Conservation (phyloP, 176 grass and related monocot species). For the Musa beccarii region DNA sequence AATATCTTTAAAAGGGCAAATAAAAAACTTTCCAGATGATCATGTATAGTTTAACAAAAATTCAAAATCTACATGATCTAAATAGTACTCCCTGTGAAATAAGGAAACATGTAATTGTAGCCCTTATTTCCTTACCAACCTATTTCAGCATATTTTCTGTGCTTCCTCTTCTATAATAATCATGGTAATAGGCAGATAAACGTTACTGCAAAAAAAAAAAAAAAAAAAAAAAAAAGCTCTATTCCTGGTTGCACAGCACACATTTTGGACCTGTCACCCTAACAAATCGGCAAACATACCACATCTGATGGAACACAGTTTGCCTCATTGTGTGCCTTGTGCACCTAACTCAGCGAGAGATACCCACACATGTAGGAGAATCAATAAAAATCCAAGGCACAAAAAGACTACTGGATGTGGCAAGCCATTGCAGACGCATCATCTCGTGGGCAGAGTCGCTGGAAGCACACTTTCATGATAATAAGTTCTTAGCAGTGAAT, state of each 20-base stretch:
- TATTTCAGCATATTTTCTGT: neutral
- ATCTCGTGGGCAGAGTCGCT: too few species aligned
- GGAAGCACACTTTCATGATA: neutral
- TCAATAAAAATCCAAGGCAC: neutral
- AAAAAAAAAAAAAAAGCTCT: neutral
- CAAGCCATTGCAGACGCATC: too few species aligned
- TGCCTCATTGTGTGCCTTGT: neutral
- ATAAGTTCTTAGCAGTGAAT: neutral
- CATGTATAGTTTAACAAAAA: neutral
- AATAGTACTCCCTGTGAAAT: too few species aligned
- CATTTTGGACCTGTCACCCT: too few species aligned
- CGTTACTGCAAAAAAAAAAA: neutral
- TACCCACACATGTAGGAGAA: neutral
- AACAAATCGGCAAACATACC: too few species aligned
- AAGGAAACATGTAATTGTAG: too few species aligned
- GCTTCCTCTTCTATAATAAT: neutral
- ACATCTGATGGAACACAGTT: too few species aligned
- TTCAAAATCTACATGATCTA: neutral
- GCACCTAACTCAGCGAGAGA: neutral
- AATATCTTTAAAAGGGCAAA: neutral
- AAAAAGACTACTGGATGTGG: too few species aligned
- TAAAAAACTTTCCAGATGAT: neutral
- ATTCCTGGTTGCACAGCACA: too few species aligned
- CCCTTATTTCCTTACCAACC: neutral
- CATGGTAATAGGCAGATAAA: neutral